phyloP scores from a whole-genome alignment of 768 basidiomycete genomes.

The Pleurotus giganteus region DNA sequence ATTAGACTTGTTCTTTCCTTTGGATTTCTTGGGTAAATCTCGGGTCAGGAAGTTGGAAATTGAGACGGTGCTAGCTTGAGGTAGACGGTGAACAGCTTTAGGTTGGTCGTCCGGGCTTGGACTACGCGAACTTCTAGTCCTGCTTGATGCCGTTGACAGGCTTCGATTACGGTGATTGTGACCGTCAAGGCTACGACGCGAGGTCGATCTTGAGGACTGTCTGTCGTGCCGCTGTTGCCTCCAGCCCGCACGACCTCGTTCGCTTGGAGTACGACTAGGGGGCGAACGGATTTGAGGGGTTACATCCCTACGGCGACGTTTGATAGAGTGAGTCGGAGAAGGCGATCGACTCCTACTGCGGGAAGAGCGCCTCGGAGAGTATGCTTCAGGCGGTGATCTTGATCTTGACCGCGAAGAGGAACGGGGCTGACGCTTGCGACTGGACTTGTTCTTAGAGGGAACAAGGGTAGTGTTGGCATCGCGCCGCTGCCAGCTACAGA shows the following conservation, averaged over 20 bases:
- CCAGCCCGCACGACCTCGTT: constrained; percentile 38
- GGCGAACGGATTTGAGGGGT: constrained; percentile 38
- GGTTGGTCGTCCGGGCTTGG: constrained; percentile 51
- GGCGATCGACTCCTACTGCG: constrained; percentile 63
- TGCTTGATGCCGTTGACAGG: constrained; percentile 54
- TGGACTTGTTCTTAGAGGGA: constrained; percentile 31
- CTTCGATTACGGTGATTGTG: constrained; percentile 43
- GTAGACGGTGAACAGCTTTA: constrained; percentile 63
- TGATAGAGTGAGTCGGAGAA: constrained; percentile 56
- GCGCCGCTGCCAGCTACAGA: constrained; percentile 63
- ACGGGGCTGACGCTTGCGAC: constrained; percentile 37
- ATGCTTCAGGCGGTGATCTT: constrained; percentile 64
- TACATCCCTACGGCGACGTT: constrained; percentile 50
- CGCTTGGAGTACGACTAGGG: constrained; percentile 49
- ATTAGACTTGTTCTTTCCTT: constrained; percentile 37
- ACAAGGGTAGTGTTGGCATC: constrained; percentile 37
- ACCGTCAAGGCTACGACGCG: constrained; percentile 36
- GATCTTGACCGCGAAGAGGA: constrained; percentile 60
- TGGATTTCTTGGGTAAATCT: constrained; percentile 19
- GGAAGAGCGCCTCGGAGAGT: constrained; percentile 61
- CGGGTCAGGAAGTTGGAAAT: constrained; percentile 17
- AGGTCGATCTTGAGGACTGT: constrained; percentile 36
- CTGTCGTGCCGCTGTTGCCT: constrained; percentile 20
- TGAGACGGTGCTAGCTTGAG: constrained; percentile 35
- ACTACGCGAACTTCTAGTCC: constrained; percentile 56